These are phyloP conservation scores for Aspergillus olivimuriae DNA, from an alignment of 495 filamentous ascomycete species.

Conservation along the genomic window DNA sequence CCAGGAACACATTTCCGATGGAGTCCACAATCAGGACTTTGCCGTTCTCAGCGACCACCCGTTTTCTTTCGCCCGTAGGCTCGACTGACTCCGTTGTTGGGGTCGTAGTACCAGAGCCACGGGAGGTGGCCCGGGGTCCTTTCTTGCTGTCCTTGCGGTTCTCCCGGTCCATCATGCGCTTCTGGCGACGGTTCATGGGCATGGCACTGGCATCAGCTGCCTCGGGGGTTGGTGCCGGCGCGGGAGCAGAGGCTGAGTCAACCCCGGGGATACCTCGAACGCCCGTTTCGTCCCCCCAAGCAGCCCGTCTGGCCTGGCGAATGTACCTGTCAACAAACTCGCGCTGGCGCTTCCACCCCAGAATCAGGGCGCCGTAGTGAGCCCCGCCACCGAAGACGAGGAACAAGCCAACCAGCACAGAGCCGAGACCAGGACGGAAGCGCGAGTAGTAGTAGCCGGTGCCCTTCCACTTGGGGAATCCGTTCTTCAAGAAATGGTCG, in stretches of 20 bases:
- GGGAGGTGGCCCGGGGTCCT: constrained; percentile 26
- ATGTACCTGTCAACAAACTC: constrained; percentile 90
- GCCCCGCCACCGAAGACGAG: constrained; percentile 74
- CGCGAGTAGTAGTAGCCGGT: constrained; percentile 97
- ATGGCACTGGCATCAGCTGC: constrained; percentile 38
- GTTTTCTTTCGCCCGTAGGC: constrained; percentile 66
- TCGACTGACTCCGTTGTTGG: constrained; percentile 43
- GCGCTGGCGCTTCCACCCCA: constrained; percentile 81
- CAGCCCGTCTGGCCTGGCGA: constrained; percentile 75
- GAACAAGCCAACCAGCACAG: constrained; percentile 78
- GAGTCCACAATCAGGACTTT: constrained; percentile 92
- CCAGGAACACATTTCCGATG: constrained; percentile 82
- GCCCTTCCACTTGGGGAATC: constrained; percentile 93
- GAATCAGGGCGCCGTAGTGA: constrained; percentile 77
- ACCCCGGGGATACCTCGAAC: constrained; percentile 64
- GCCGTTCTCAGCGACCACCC: constrained; percentile 86
- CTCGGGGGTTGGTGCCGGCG: constrained; percentile 32
- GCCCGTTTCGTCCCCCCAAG: constrained; percentile 76
- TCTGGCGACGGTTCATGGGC: constrained; percentile 77
- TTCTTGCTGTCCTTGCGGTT: constrained; percentile 59
- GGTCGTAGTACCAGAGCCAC: constrained; percentile 42
- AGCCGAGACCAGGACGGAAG: constrained; percentile 82
- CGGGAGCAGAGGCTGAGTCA: constrained; percentile 36
- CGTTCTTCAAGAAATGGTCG: constrained; percentile 89
- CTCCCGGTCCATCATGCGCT: constrained; percentile 79